Conservation (phyloP, 2,329 filamentous ascomycete species). For the Coleophoma crateriformis region DNA sequence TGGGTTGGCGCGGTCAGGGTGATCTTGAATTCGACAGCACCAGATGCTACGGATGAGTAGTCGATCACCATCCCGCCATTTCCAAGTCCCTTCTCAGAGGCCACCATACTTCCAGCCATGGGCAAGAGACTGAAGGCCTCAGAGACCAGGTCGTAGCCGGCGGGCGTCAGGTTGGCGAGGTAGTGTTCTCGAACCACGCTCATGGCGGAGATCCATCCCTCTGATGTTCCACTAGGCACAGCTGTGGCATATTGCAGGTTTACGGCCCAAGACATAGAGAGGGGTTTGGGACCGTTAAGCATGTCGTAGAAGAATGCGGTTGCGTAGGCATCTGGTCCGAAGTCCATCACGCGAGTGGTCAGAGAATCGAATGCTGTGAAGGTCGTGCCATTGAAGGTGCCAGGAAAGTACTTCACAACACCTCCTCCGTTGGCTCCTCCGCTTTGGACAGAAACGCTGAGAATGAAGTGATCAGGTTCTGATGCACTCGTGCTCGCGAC, state of each 20-base stretch:
- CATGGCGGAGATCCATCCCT: conserved; percentile 45
- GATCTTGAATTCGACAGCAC: conserved; percentile 45
- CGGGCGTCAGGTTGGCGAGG: conserved; percentile 40
- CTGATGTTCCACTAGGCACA: conserved; percentile 39
- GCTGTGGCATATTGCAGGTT: conserved; percentile 51
- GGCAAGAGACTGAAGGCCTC: conserved; percentile 40
- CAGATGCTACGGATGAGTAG: conserved; percentile 40
- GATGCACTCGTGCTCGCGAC: neutral
- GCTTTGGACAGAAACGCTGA: conserved; percentile 47
- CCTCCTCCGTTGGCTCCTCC: conserved; percentile 48
- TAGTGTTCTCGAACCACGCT: conserved; percentile 43
- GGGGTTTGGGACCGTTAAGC: conserved; percentile 16
- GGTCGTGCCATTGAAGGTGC: conserved; percentile 55
- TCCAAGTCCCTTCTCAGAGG: conserved; percentile 33
- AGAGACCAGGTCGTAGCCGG: conserved; percentile 44
- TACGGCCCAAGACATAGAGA: conserved; percentile 43
- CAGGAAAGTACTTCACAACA: conserved; percentile 46
- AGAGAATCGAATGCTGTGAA: conserved; percentile 36
- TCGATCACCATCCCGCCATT: conserved; percentile 43
- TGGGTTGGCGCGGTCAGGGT: conserved; percentile 36
- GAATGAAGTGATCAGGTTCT: conserved; percentile 28
- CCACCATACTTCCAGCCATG: conserved; percentile 36
- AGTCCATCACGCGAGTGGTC: conserved; percentile 34
- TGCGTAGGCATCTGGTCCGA: conserved; percentile 46
- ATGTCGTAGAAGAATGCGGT: conserved; percentile 45